phyloP scores from a whole-genome alignment of 352 stramenopile genomes.

The Phytophthora idaei region DNA sequence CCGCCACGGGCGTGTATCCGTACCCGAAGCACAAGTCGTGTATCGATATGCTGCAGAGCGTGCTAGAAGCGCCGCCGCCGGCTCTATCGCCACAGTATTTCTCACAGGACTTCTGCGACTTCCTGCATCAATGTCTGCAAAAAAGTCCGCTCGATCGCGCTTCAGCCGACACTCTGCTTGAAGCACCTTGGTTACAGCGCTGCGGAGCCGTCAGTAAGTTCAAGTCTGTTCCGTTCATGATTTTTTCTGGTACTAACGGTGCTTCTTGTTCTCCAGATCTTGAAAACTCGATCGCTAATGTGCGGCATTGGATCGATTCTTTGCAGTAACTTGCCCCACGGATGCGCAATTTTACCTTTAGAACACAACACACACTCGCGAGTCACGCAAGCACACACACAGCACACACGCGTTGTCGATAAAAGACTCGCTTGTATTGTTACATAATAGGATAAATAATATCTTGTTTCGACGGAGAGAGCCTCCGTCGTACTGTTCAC shows the following conservation, averaged over 20 bases:
- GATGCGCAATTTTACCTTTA: slow-evolving; percentile 1
- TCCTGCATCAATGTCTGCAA: slow-evolving; percentile 68
- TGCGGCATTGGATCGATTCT: slow-evolving; percentile 76
- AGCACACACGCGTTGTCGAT: slow-evolving; percentile 24
- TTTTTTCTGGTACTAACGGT: slow-evolving; percentile 29
- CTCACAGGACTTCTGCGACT: slow-evolving; percentile 75
- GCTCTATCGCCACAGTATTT: slow-evolving; percentile 72
- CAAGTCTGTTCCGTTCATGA: background rate
- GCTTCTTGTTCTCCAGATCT: slow-evolving; percentile 23
- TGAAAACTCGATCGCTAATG: slow-evolving; percentile 49
- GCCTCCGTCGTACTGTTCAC: slow-evolving; percentile 28
- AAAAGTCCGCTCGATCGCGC: slow-evolving; percentile 70
- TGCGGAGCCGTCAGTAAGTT: slow-evolving; percentile 71
- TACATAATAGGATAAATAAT: slow-evolving; percentile 50
- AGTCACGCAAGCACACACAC: slow-evolving; percentile 1
- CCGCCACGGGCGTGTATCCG: slow-evolving; percentile 86
- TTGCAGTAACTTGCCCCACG: slow-evolving; percentile 44
- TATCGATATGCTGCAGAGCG: slow-evolving; percentile 87
- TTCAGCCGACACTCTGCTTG: slow-evolving; percentile 62
- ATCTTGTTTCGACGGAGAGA: slow-evolving; percentile 20
- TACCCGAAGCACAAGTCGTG: slow-evolving; percentile 84
- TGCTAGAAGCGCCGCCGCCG: slow-evolving; percentile 72
- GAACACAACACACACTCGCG: slow-evolving; percentile 10
- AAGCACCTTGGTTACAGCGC: slow-evolving; percentile 76
- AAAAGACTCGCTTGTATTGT: slow-evolving; percentile 36